A percentile compares a stretch with the other conserved stretches of the same genome.
Evolutionary conservation across 495 filamentous ascomycete genomes (phyloP).

Genomic region (Rostrohypoxylon terebratum): DNA sequence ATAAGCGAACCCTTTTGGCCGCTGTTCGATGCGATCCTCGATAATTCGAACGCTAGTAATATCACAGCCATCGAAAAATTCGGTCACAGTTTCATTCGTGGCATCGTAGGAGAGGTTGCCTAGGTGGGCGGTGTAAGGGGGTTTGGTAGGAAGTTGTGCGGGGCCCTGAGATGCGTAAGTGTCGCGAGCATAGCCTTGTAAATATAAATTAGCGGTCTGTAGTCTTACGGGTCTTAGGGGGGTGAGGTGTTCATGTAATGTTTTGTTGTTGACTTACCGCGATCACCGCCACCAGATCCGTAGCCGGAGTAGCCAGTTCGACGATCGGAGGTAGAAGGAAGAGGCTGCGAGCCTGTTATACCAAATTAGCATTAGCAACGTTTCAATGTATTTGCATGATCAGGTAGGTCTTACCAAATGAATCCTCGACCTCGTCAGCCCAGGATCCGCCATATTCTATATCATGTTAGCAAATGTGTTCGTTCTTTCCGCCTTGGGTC

Average conservation of each 20-base stretch:
- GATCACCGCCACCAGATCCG: constrained; percentile 46
- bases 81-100: constrained; percentile 79
- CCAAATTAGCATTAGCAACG: constrained; percentile 39
- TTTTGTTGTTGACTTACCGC: constrained; percentile 51
- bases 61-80: constrained; percentile 86
- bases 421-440: constrained; percentile 98
- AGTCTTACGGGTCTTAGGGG: too few species aligned
- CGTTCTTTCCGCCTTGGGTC: neutral
- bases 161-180: constrained; percentile 78
- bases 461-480: constrained; percentile 54
- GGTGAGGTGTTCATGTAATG: neutral
- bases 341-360: constrained; percentile 57
- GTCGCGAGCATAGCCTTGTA: constrained; percentile 76
- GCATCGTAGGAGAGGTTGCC: constrained; percentile 97
- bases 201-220: constrained; percentile 18
- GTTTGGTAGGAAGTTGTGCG: constrained; percentile 82
- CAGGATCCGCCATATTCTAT: constrained; percentile 87
- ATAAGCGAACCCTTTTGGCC: constrained; percentile 98
- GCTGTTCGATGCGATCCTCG: constrained; percentile 89
- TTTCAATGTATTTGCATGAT: constrained; percentile 32
- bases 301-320: constrained; percentile 52
- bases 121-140: constrained; percentile 93
- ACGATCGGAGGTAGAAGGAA: constrained; percentile 56
- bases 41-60: constrained; percentile 93
- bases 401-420: constrained; percentile 69